Evolutionary conservation across 2,329 filamentous ascomycete species (phyloP).

Genomic region (Colletotrichum spinosum): DNA sequence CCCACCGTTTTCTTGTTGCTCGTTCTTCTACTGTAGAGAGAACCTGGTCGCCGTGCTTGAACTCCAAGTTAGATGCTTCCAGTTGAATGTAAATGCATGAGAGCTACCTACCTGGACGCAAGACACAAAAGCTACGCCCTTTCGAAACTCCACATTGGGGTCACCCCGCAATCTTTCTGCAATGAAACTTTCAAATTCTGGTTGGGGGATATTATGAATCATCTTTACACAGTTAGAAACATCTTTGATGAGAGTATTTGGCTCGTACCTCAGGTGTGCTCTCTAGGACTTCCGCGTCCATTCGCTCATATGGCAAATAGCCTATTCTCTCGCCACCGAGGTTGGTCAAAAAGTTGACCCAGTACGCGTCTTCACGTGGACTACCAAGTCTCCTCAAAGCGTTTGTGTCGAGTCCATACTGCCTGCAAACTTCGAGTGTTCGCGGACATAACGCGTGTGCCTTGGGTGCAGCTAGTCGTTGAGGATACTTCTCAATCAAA

Average conservation of each 20-base stretch:
- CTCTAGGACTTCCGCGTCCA: slow-evolving; percentile 31
- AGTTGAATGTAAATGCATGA: background rate
- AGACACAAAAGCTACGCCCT: slow-evolving; percentile 47
- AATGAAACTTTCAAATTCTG: slow-evolving; percentile 49
- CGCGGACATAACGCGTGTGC: slow-evolving; percentile 35
- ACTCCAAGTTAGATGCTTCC: too few species aligned
- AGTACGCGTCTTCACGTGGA: slow-evolving; percentile 30
- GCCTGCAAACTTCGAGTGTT: slow-evolving; percentile 37
- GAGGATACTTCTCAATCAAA: slow-evolving; percentile 46
- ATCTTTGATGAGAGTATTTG: background rate
- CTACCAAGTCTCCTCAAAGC: slow-evolving; percentile 23
- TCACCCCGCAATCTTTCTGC: slow-evolving; percentile 42
- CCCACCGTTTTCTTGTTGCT: slow-evolving; percentile 39
- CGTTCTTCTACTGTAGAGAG: slow-evolving; percentile 46
- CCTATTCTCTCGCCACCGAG: slow-evolving; percentile 33
- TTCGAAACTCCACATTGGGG: slow-evolving; percentile 45
- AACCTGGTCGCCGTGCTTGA: slow-evolving; percentile 41
- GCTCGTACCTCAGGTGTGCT: slow-evolving; percentile 32
- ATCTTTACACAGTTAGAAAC: slow-evolving; percentile 40
- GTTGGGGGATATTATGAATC: slow-evolving; percentile 57
- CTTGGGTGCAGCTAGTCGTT: slow-evolving; percentile 44
- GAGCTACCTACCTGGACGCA: slow-evolving; percentile 45
- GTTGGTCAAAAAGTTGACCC: slow-evolving; percentile 36
- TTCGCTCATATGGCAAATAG: slow-evolving; percentile 32
- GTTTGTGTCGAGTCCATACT: slow-evolving; percentile 31